Evolutionary conservation across 1,284 basidiomycete species (phyloP), one percentile per base, ranked within the genome.

Genomic region (Ganoderma boninense): DNA sequence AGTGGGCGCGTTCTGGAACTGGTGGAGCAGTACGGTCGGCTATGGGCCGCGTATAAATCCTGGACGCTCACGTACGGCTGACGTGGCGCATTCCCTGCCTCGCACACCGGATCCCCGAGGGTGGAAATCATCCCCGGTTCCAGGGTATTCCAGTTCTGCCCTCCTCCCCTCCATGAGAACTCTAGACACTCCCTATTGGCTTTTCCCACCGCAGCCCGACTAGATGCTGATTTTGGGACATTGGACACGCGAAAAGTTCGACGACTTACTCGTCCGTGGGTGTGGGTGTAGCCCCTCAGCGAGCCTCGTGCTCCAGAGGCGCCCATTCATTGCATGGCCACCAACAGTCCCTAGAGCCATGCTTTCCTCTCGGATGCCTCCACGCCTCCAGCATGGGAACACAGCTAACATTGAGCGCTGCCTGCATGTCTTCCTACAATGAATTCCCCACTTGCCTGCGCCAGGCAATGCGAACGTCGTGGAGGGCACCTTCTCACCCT

Each of bases 51-150:
- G 67, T 73, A 73, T 74, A 75, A 71, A 68, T 62, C 64, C 64
- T 40, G 29, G 64, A 54, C 46, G 54, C 60, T 32, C 49, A 23
- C 62, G 57, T 70, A 68, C 63, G 69, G 74, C 69, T 75, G 74
- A 75, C 74, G 74, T 75, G 74, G 74, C 74, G 67, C 49, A 38
- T 71, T 66, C 68, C 69, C 42, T 65, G 54, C 64, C 40, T 40
- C 69, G n/a, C 29, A 26, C 52, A 32, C 71, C 65, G 35, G 57
- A 67, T 71, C 71, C 52, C 73, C 43, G 61, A 66, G 49, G 70
- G 70, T 67, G 73, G 66, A 69, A 68, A 56, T 7, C 29, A 38
- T 14, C 29, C 29, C n/a, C 35, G 61, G 38, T 60, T 69, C 64
- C 61, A 66, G 67, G 57, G 49, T 57, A 35, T 60, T 46, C 54